These are phyloP conservation scores for Candida insectalens DNA, from an alignment of 805 yeast genomes.

Conservation along the genomic window DNA sequence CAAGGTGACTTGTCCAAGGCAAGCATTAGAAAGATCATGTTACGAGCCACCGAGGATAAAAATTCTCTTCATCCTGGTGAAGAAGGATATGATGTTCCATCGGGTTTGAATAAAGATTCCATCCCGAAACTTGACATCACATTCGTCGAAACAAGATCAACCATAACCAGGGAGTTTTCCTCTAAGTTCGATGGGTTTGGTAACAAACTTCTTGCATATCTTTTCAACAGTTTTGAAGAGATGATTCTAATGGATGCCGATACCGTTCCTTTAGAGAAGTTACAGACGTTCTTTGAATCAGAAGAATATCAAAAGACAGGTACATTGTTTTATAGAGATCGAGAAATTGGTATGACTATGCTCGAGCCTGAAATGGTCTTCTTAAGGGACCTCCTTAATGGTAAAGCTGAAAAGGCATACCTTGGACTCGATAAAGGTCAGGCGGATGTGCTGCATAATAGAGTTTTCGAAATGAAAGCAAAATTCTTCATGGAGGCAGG, in stretches of 20 bases:
- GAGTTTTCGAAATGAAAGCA: slow-evolving; percentile 32
- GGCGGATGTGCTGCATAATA: slow-evolving; percentile 22
- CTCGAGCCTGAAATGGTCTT: background rate
- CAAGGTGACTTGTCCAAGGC: slow-evolving; percentile 22
- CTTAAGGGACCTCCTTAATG: slow-evolving; percentile 31
- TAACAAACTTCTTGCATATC: slow-evolving; percentile 44
- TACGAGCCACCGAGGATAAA: slow-evolving; percentile 25
- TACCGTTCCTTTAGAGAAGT: slow-evolving; percentile 29
- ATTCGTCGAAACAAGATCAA: slow-evolving; percentile 24
- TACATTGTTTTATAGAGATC: slow-evolving; percentile 41
- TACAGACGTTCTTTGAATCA: slow-evolving; percentile 27
- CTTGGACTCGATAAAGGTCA: background rate
- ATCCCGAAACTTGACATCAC: slow-evolving; percentile 19
- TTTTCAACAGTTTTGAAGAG: slow-evolving; percentile 51
- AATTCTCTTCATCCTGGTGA: slow-evolving; percentile 11
- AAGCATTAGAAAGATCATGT: slow-evolving; percentile 24
- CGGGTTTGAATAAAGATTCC: background rate
- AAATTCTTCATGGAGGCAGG: slow-evolving; percentile 43
- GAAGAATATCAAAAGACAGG: slow-evolving; percentile 26
- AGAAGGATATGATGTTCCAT: slow-evolving; percentile 14
- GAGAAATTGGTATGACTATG: slow-evolving; percentile 18
- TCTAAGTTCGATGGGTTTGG: slow-evolving; percentile 20
- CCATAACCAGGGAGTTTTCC: slow-evolving; percentile 16
- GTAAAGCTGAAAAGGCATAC: slow-evolving; percentile 6
- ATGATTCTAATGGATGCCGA: slow-evolving; percentile 47